Percentiles rank a stretch among this genome's conserved stretches.
These are phyloP conservation scores for Trichoderma sp. DNA, from an alignment of 2,329 filamentous ascomycete genomes.

Conservation along the genomic window DNA sequence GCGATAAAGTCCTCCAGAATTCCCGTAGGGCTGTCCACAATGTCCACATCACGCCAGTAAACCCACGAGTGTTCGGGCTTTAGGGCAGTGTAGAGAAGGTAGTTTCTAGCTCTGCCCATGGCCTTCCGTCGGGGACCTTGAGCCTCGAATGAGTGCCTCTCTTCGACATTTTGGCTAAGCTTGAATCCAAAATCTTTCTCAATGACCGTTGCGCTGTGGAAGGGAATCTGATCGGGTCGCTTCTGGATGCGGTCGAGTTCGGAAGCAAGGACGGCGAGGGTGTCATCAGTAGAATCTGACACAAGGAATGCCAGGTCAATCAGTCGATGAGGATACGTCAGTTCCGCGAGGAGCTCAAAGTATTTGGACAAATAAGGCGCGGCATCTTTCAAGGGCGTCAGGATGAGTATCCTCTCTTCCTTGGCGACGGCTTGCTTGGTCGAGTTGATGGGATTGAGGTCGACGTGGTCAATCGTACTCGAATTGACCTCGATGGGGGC, in stretches of 20 bases:
- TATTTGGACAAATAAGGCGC: constrained; percentile 78
- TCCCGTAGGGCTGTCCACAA: constrained; percentile 79
- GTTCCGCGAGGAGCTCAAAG: constrained; percentile 84
- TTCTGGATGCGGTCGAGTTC: constrained; percentile 88
- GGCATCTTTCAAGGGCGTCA: constrained; percentile 91
- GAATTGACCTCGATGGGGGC: constrained; percentile 81
- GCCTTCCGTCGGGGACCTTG: constrained; percentile 87
- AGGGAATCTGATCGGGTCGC: constrained; percentile 73
- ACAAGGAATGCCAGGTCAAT: constrained; percentile 96
- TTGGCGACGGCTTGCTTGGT: constrained; percentile 75
- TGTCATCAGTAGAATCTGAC: constrained; percentile 88
- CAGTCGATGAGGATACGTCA: constrained; percentile 91
- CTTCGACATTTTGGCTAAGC: constrained; percentile 73
- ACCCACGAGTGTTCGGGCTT: constrained; percentile 98
- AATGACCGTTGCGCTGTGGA: constrained; percentile 79
- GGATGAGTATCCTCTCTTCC: constrained; percentile 82
- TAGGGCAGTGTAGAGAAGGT: constrained; percentile 76
- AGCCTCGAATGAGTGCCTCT: constrained; percentile 80
- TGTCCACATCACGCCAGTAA: constrained; percentile 97
- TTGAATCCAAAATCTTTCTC: constrained; percentile 85
- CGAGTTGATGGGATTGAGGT: constrained; percentile 82
- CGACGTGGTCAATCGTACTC: constrained; percentile 70
- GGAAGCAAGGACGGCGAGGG: constrained; percentile 75
- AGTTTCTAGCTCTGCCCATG: constrained; percentile 89
- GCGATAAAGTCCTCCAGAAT: constrained; percentile 95